Evolutionary conservation across 768 basidiomycete genomes (phyloP).

Genomic region (Xerocomellus chrysenteron): DNA sequence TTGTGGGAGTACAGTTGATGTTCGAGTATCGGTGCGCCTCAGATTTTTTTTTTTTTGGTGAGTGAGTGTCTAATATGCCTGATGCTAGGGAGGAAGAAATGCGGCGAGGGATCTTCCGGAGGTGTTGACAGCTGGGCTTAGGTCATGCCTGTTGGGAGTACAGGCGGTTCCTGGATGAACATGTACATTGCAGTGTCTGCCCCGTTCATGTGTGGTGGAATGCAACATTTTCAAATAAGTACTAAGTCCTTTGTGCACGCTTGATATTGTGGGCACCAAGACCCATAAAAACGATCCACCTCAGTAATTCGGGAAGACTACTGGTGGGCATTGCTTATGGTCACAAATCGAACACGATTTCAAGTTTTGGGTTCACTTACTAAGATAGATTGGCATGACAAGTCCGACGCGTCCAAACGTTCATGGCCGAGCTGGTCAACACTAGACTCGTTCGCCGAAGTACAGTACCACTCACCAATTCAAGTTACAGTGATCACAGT

Average conservation of each 20-base stretch:
- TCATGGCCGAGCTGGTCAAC: background rate
- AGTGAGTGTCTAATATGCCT: background rate
- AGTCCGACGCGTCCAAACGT: too few relatives aligned
- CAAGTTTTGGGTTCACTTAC: background rate
- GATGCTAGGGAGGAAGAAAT: conserved; percentile 66
- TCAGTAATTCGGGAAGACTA: background rate
- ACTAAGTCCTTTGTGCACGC: too few relatives aligned
- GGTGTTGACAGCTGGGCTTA: conserved; percentile 36
- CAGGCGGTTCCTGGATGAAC: background rate
- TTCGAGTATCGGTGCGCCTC: conserved; percentile 84
- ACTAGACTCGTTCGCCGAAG: background rate
- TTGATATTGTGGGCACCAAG: background rate
- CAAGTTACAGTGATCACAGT: too few relatives aligned
- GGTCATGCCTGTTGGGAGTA: background rate
- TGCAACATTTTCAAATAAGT: too few relatives aligned
- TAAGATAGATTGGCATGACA: background rate
- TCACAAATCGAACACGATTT: background rate
- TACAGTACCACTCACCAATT: background rate
- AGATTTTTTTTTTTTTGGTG: background rate
- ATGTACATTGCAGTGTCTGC: too few relatives aligned
- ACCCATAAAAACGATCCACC: background rate
- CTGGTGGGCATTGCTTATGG: background rate
- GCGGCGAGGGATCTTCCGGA: conserved; percentile 56
- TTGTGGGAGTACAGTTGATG: conserved; percentile 87
- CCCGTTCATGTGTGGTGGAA: background rate